A percentile compares a stretch with the other conserved stretches of the same genome.
These are phyloP conservation scores for Capsella bursapastoris DNA, from an alignment of 345 rosid genomes.

Conservation along the genomic window DNA sequence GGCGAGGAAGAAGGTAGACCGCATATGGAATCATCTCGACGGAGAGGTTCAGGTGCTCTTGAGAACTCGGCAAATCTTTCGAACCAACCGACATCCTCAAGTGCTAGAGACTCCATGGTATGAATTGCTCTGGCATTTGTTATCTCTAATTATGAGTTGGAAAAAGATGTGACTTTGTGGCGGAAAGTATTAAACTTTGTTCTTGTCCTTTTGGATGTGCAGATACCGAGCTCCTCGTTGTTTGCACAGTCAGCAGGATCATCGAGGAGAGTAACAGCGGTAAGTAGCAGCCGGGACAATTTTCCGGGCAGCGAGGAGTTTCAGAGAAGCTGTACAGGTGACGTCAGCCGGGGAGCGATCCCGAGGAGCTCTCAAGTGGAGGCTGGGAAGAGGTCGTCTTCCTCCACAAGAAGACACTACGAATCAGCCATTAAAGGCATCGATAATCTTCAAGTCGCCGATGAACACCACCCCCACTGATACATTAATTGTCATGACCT, in stretches of 20 bases:
- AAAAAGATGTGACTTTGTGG: neutral
- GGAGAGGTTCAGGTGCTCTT: conserved; percentile 71
- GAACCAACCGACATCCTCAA: conserved; percentile 66
- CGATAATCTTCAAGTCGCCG: conserved; percentile 58
- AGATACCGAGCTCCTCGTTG: conserved; percentile 64
- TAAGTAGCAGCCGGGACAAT: conserved; percentile 24
- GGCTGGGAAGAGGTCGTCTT: conserved; percentile 56
- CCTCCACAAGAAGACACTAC: conserved; percentile 62
- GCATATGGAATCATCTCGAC: conserved; percentile 70
- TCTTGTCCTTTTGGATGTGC: neutral
- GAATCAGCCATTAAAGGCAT: conserved; percentile 72
- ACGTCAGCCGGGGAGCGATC: neutral
- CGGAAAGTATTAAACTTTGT: neutral
- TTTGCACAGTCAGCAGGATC: conserved; percentile 74
- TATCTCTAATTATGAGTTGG: neutral
- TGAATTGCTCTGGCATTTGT: conserved; percentile 26
- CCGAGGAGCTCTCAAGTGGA: conserved; percentile 57
- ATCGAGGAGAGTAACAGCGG: conserved; percentile 61
- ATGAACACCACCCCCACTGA: conserved; percentile 40
- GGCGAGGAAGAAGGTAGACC: conserved; percentile 68
- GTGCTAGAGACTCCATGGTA: conserved; percentile 57
- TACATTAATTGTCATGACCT: neutral
- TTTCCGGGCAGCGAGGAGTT: conserved; percentile 48
- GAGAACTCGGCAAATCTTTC: conserved; percentile 61
- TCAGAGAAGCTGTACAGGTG: conserved; percentile 54